phyloP scores from a whole-genome alignment of 345 rosid species.

The Corchorus capsularis region DNA sequence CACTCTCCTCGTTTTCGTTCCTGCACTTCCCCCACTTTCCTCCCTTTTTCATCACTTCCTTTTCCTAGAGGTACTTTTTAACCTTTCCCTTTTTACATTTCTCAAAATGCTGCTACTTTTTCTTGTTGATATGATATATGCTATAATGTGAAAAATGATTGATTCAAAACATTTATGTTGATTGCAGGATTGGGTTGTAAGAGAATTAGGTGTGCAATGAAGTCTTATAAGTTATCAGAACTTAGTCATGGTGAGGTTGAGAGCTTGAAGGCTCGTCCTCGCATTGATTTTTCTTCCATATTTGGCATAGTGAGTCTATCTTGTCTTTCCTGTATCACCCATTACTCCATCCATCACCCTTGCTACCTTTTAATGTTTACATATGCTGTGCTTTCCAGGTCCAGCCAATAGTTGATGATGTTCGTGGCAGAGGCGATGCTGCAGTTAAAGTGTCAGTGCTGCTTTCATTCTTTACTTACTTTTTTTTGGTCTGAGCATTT shows the following conservation, averaged over 20 bases:
- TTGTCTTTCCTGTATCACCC: background rate
- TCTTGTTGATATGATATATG: background rate
- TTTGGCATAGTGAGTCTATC: slow-evolving; percentile 48
- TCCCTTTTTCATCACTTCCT: background rate
- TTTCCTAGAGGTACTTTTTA: slow-evolving; percentile 16
- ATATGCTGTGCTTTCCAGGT: slow-evolving; percentile 36
- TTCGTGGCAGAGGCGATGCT: slow-evolving; percentile 71
- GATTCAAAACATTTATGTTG: background rate
- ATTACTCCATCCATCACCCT: background rate
- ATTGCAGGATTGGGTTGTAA: slow-evolving; percentile 30
- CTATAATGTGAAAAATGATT: background rate
- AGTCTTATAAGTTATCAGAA: slow-evolving; percentile 70
- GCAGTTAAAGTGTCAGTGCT: slow-evolving; percentile 77
- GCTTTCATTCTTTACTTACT: slow-evolving; percentile 1
- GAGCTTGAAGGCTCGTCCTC: slow-evolving; percentile 71
- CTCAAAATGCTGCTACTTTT: background rate
- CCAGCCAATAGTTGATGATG: slow-evolving; percentile 78
- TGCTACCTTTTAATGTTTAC: background rate
- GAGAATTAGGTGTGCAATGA: slow-evolving; percentile 59
- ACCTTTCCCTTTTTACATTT: background rate
- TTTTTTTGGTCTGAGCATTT: background rate
- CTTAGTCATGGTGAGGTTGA: slow-evolving; percentile 57
- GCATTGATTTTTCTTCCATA: slow-evolving; percentile 82
- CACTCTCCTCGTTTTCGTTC: slow-evolving; percentile 18
- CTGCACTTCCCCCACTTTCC: background rate